phyloP scores from a whole-genome alignment of 192 early-diverging fungal genomes.

The Fimicolochytrium jonesii region DNA sequence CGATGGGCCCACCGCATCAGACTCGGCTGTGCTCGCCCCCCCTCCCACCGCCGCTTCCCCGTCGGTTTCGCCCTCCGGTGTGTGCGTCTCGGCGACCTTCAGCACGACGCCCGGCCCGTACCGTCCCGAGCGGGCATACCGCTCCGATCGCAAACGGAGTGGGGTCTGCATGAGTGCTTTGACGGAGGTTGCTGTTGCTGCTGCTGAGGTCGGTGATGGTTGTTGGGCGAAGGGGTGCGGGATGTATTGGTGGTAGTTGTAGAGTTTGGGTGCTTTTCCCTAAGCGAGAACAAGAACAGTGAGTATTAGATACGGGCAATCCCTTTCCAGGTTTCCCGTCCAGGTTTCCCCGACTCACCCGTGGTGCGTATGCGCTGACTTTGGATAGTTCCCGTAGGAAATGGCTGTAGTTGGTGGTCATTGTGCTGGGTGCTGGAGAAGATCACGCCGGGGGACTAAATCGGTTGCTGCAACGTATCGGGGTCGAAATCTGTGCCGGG shows the following conservation, averaged over 20 bases:
- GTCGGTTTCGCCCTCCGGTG: too few relatives aligned
- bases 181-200: background rate
- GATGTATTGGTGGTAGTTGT: conserved; percentile 19
- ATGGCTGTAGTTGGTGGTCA: background rate
- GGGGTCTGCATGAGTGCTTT: conserved; percentile 17
- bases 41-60: too few relatives aligned
- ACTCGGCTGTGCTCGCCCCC: background rate
- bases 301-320: background rate
- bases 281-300: background rate
- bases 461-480: too few relatives aligned
- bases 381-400: conserved; percentile 13
- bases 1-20: background rate
- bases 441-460: too few relatives aligned
- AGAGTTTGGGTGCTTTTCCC: conserved; percentile 16
- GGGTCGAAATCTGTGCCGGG: too few relatives aligned
- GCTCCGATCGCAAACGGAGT: conserved; percentile 1
- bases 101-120: background rate
- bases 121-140: conserved; percentile 9
- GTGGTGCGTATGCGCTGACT: conserved; percentile 23
- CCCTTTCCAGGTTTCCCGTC: background rate
- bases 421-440: too few relatives aligned
- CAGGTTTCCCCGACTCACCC: background rate
- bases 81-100: background rate
- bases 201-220: too few relatives aligned
- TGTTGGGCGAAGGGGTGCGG: conserved; percentile 8